Evolutionary conservation across 106 monocot genomes (phyloP).

Genomic region (Dactylorhiza incarnata): DNA sequence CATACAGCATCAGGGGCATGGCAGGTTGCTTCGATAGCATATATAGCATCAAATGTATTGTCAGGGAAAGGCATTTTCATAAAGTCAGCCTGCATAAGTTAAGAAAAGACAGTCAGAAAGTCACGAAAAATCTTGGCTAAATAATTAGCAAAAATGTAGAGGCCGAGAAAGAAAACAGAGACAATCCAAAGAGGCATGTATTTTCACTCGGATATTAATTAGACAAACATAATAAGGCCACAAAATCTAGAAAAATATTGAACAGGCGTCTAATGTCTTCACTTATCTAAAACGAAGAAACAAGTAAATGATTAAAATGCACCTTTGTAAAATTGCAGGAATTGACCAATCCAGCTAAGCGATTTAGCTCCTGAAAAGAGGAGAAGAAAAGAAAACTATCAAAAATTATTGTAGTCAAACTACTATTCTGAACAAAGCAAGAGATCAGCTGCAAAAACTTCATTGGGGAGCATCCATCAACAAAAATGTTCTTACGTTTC

Average conservation of each 20-base stretch:
- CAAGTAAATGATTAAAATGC: no score
- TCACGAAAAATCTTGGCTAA: neutral
- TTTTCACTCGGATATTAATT: neutral
- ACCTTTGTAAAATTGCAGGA: no score
- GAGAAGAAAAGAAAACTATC: no score
- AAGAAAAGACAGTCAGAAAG: neutral
- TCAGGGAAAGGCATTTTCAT: slow-evolving; percentile 93
- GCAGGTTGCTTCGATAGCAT: slow-evolving; percentile 98
- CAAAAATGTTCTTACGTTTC: no score
- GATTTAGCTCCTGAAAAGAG: no score
- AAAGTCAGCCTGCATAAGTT: slow-evolving; percentile 76
- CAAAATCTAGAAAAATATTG: neutral
- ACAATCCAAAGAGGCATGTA: neutral
- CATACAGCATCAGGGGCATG: slow-evolving; percentile 92
- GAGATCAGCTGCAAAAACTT: no score
- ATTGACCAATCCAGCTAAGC: no score
- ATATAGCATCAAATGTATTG: slow-evolving; percentile 78
- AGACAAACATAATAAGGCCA: neutral
- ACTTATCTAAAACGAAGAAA: no score
- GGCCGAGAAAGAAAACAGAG: neutral
- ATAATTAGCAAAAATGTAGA: neutral
- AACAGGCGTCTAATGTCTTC: no score
- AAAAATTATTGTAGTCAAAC: no score
- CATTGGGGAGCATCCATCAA: no score
- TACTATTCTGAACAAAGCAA: no score